A percentile compares a stretch with the other conserved stretches of the same genome.
Conservation (phyloP, 345 rosid genomes). For the Kernera saxatilis region DNA sequence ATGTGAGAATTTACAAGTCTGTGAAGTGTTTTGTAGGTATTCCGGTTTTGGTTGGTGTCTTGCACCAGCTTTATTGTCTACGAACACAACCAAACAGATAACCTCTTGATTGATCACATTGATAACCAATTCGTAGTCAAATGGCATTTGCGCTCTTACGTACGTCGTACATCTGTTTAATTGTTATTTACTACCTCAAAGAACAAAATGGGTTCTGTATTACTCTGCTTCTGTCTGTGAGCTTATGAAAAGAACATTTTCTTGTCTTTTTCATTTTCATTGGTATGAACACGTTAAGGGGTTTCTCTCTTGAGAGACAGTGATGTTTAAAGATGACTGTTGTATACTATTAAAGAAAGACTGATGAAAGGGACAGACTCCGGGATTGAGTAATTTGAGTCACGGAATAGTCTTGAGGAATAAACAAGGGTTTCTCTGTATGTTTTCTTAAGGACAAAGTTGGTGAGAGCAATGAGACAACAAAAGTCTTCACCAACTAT, state of each 20-base stretch:
- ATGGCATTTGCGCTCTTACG: background rate
- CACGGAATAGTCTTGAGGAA: background rate
- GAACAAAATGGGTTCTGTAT: background rate
- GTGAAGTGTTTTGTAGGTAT: conserved; percentile 1
- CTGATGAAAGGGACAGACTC: background rate
- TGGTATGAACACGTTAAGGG: background rate
- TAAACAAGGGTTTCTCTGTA: background rate
- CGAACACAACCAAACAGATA: background rate
- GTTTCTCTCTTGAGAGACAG: background rate
- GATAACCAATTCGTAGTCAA: background rate
- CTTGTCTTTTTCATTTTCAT: background rate
- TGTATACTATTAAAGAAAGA: background rate
- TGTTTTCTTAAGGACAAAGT: background rate
- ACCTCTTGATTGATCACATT: background rate
- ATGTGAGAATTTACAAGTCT: background rate
- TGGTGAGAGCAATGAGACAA: too few species aligned
- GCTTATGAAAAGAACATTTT: background rate
- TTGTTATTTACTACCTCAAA: background rate
- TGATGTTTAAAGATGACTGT: background rate
- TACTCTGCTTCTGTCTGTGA: background rate
- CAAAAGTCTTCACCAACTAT: background rate
- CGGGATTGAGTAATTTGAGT: background rate
- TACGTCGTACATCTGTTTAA: background rate
- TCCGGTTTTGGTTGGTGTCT: background rate
- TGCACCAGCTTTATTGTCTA: background rate